phyloP scores from a whole-genome alignment of 768 basidiomycete genomes.

The Podaxis sp. region DNA sequence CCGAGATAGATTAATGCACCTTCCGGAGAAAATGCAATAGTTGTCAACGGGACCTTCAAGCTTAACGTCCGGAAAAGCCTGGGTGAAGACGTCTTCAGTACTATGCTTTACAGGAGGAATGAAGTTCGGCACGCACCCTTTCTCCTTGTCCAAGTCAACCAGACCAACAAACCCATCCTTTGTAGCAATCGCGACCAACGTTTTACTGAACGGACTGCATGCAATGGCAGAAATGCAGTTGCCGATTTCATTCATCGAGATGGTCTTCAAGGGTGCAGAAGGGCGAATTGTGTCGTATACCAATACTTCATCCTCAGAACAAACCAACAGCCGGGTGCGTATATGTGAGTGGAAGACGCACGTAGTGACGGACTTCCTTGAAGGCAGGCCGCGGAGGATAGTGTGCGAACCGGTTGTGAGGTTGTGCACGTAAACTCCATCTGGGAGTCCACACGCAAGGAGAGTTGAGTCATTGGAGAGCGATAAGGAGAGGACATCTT shows the following conservation, averaged over 20 bases:
- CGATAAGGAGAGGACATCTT: conserved; percentile 50
- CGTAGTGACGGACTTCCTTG: conserved; percentile 36
- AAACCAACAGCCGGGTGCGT: conserved; percentile 60
- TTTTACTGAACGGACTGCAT: conserved; percentile 78
- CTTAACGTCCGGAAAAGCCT: conserved; percentile 63
- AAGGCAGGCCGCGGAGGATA: conserved; percentile 53
- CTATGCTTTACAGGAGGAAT: background rate
- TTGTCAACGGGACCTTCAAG: conserved; percentile 53
- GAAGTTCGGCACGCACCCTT: conserved; percentile 44
- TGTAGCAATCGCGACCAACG: conserved; percentile 59
- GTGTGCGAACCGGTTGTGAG: conserved; percentile 53
- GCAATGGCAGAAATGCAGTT: conserved; percentile 57
- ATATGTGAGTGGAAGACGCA: conserved; percentile 65
- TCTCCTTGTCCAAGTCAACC: conserved; percentile 75
- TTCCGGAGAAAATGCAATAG: conserved; percentile 67
- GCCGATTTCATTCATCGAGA: conserved; percentile 44
- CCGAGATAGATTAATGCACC: conserved; percentile 68
- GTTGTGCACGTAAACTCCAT: conserved; percentile 60
- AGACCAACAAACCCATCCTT: conserved; percentile 54
- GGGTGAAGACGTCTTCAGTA: conserved; percentile 1
- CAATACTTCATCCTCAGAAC: conserved; percentile 48
- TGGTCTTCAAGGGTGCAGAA: conserved; percentile 51
- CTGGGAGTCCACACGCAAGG: conserved; percentile 55
- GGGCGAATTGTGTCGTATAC: conserved; percentile 66
- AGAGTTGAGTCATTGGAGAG: conserved; percentile 58